phyloP scores from a whole-genome alignment of 1,139 yeast genomes.

The Blastobotrys malaysiensis region DNA sequence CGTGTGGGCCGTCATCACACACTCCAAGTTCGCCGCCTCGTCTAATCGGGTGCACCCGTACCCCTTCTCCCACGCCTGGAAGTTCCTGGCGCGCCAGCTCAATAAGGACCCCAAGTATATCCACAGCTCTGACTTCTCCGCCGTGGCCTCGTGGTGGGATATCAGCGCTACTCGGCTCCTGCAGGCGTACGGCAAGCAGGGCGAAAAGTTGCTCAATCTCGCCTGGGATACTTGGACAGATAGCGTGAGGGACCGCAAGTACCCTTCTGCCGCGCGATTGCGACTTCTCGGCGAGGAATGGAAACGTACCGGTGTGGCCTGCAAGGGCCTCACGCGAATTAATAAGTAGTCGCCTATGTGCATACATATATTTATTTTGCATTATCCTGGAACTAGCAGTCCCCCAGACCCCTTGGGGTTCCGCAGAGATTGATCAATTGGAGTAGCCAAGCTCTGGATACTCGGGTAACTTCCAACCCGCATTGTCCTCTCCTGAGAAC shows the following conservation, averaged over 20 bases:
- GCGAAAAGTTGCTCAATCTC: constrained; percentile 49
- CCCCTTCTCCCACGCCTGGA: constrained; percentile 58
- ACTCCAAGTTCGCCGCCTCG: constrained; percentile 29
- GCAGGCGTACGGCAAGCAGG: constrained; percentile 63
- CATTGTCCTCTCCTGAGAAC: not conserved
- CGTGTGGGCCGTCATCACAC: constrained; percentile 69
- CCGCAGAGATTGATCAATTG: too few species aligned
- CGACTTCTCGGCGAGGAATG: constrained; percentile 76
- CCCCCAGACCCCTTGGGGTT: too few species aligned
- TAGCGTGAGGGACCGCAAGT: constrained; percentile 44
- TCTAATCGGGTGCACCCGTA: constrained; percentile 42
- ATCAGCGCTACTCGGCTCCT: constrained; percentile 57
- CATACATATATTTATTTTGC: constrained; percentile 5
- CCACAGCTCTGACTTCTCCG: constrained; percentile 64
- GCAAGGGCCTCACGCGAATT: constrained; percentile 24
- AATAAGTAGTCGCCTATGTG: constrained; percentile 5
- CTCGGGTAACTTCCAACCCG: not conserved
- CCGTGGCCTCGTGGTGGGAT: constrained; percentile 91
- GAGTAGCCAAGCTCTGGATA: not conserved
- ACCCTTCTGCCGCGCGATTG: constrained; percentile 75
- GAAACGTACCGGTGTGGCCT: constrained; percentile 41
- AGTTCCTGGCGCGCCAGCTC: constrained; percentile 59
- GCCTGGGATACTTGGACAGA: constrained; percentile 48
- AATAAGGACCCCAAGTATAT: constrained; percentile 49
- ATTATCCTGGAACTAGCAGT: not conserved